These are phyloP conservation scores for Graphilbum ipis-grandicollis DNA, from an alignment of 2,329 filamentous ascomycete genomes.

Conservation along the genomic window DNA sequence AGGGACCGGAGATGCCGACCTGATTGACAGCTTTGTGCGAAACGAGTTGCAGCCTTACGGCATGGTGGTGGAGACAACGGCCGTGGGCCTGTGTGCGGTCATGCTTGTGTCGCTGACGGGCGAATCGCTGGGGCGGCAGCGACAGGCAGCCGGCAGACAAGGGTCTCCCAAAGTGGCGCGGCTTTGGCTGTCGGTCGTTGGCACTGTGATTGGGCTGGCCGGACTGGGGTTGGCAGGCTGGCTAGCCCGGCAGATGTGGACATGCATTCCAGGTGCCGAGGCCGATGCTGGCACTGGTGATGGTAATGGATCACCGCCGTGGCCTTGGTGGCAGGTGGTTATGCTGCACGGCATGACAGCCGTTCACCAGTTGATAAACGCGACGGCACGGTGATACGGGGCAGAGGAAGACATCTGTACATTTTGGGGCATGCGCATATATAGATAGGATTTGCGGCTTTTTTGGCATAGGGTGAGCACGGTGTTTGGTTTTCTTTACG, in stretches of 20 bases:
- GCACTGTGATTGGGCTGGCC: conserved; percentile 4
- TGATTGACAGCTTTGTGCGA: background rate
- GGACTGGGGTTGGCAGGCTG: conserved; percentile 5
- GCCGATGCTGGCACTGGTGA: background rate
- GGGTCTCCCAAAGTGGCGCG: too few species aligned
- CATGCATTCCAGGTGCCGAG: background rate
- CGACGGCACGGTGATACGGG: background rate
- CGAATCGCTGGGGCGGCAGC: conserved; percentile 4
- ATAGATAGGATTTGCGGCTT: too few species aligned
- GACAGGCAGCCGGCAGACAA: background rate
- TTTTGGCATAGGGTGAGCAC: too few species aligned
- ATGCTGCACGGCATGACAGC: conserved; percentile 6
- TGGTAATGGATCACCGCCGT: background rate
- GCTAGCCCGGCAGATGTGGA: conserved; percentile 5
- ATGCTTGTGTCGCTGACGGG: conserved; percentile 2
- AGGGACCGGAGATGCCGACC: background rate
- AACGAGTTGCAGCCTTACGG: conserved; percentile 2
- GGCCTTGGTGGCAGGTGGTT: conserved; percentile 8
- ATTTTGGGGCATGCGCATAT: background rate
- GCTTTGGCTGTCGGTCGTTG: background rate
- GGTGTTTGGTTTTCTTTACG: too few species aligned
- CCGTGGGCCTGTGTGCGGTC: conserved; percentile 5
- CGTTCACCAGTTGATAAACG: conserved; percentile 7
- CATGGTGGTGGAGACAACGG: conserved; percentile 2
- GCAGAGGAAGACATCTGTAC: too few species aligned